Conservation (phyloP, 73 alveolate genomes). For the Effrenium voratum region DNA sequence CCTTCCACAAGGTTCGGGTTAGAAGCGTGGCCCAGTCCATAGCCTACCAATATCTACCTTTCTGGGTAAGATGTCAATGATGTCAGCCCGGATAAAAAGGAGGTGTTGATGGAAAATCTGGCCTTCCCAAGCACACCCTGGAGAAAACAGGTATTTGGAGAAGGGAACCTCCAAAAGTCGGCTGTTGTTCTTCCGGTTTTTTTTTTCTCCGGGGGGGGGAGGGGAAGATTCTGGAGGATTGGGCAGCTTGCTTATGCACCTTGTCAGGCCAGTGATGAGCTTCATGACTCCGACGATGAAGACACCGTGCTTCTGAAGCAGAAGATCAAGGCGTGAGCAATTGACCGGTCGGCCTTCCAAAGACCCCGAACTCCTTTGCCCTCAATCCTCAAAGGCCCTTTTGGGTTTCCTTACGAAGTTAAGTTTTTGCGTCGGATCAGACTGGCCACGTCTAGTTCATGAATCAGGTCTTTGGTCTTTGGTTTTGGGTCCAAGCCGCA, state of each 20-base stretch:
- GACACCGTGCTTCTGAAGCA: constrained; percentile 61
- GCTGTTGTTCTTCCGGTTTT: neutral
- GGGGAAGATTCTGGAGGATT: neutral
- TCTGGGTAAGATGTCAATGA: too few relatives aligned
- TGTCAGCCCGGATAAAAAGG: too few relatives aligned
- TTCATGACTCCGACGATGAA: constrained; percentile 12
- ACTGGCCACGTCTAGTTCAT: neutral
- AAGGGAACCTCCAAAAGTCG: too few relatives aligned
- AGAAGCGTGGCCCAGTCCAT: too few relatives aligned
- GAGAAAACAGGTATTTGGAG: too few relatives aligned
- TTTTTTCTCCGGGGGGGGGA: constrained; percentile 2
- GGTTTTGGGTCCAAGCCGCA: too few relatives aligned
- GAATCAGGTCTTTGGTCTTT: neutral
- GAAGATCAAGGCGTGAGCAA: constrained; percentile 23
- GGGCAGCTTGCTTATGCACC: too few relatives aligned
- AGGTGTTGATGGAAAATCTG: too few relatives aligned
- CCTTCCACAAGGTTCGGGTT: too few relatives aligned
- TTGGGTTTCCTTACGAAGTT: neutral
- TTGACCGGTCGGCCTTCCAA: neutral
- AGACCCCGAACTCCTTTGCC: neutral
- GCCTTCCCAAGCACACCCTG: too few relatives aligned
- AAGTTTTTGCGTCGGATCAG: neutral
- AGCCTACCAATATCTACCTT: too few relatives aligned
- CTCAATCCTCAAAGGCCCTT: neutral
- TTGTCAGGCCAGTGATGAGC: neutral